A percentile compares a stretch with the other conserved stretches of the same genome.
Conservation (phyloP, 257 asterid species). For the Echites panduratus region DNA sequence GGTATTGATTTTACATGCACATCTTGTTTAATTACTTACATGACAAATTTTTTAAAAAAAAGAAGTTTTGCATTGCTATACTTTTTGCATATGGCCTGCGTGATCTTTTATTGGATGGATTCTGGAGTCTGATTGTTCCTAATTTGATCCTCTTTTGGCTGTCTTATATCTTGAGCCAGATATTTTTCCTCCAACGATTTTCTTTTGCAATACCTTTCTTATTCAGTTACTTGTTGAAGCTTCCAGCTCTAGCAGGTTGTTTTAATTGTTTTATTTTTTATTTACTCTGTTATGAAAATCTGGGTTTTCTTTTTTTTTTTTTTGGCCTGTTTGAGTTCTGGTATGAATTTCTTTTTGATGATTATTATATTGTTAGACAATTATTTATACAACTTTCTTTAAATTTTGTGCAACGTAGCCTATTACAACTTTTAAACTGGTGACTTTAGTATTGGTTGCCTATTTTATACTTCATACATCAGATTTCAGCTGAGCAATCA, state of each 20-base stretch:
- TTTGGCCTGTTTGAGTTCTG: not conserved
- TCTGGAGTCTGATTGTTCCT: not conserved
- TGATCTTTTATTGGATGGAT: not conserved
- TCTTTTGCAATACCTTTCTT: too few species aligned
- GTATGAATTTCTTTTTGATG: not conserved
- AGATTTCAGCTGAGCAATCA: not conserved
- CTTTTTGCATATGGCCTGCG: not conserved
- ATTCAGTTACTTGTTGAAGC: not conserved
- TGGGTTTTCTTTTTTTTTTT: not conserved
- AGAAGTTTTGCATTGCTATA: not conserved
- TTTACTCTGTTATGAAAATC: not conserved
- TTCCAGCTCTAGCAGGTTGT: not conserved
- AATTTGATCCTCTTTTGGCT: not conserved
- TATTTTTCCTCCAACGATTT: not conserved
- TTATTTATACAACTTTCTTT: not conserved
- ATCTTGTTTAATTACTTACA: not conserved
- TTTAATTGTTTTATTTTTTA: not conserved
- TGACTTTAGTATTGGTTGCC: not conserved
- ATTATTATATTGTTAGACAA: not conserved
- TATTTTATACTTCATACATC: not conserved
- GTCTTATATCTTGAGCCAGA: not conserved
- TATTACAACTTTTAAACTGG: not conserved
- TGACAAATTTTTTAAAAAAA: not conserved
- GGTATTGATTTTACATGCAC: slow-evolving; percentile 14
- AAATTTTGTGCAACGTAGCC: not conserved